phyloP scores from a whole-genome alignment of 2,329 filamentous ascomycete genomes.

The Sporothrix mexicana region DNA sequence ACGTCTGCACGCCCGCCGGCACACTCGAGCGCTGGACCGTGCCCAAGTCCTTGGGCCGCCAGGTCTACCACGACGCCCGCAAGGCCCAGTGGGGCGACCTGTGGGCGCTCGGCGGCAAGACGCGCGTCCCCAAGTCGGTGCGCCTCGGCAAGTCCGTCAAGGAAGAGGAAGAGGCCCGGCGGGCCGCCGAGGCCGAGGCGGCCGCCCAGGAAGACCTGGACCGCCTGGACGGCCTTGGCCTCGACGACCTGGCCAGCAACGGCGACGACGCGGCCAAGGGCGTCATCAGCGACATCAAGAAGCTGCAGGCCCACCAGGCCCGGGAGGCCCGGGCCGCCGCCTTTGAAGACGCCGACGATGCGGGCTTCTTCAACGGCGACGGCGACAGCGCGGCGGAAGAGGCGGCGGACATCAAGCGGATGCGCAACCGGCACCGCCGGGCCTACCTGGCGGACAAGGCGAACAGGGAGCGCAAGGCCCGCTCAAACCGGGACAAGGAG shows the following conservation, averaged over 20 bases:
- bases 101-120: conserved; percentile 95
- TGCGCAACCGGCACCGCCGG: conserved; percentile 15
- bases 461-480: neutral
- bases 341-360: conserved; percentile 1
- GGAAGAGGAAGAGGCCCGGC: neutral
- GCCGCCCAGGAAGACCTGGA: neutral
- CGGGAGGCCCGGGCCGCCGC: no score
- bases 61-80: conserved; percentile 89
- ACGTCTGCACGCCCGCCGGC: conserved; percentile 86
- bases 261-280: neutral
- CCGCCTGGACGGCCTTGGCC: neutral
- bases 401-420: neutral
- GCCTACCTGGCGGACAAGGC: conserved; percentile 26
- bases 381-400: neutral
- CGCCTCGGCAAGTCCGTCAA: conserved; percentile 49
- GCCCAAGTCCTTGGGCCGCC: conserved; percentile 76
- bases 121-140: conserved; percentile 66
- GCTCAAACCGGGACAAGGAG: conserved; percentile 45
- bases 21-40: conserved; percentile 93
- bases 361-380: neutral
- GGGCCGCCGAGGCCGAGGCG: neutral
- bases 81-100: conserved; percentile 92
- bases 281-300: no score
- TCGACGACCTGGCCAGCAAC: neutral
- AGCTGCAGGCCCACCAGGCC: no score